phyloP scores from a whole-genome alignment of 169 alveolate genomes.

The Plasmodium sp. region DNA sequence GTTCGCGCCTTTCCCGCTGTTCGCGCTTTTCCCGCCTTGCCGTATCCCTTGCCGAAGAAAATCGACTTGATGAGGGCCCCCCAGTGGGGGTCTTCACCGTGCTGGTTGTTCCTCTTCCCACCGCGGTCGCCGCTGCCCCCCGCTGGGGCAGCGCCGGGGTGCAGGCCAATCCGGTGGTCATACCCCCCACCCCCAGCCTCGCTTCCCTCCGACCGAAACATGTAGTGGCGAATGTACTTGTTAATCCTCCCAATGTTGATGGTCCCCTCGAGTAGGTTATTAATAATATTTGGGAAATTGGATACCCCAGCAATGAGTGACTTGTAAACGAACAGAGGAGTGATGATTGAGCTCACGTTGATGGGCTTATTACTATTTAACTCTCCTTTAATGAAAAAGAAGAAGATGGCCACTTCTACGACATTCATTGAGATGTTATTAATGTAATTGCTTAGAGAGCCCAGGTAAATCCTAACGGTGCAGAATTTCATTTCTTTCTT shows the following conservation, averaged over 20 bases:
- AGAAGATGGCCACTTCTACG: constrained; percentile 51
- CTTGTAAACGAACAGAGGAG: constrained; percentile 57
- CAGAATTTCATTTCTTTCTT: constrained; percentile 43
- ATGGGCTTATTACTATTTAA: constrained; percentile 20
- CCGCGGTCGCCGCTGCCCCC: too few relatives aligned
- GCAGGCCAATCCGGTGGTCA: background rate
- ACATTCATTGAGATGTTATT: constrained; percentile 18
- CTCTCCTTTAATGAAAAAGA: constrained; percentile 20
- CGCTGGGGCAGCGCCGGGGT: background rate
- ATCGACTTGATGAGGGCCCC: background rate
- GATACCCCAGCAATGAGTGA: constrained; percentile 41
- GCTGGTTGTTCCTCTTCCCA: background rate
- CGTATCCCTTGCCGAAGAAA: background rate
- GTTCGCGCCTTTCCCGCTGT: too few relatives aligned
- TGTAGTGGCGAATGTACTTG: constrained; percentile 19
- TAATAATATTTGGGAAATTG: constrained; percentile 22
- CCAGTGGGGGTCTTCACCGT: background rate
- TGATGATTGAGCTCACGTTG: constrained; percentile 26
- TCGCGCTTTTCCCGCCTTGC: background rate
- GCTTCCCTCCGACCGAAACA: background rate
- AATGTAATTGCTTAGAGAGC: constrained; percentile 18
- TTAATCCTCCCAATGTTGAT: constrained; percentile 34
- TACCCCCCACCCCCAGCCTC: background rate
- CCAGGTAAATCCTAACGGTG: constrained; percentile 1
- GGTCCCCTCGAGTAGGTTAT: constrained; percentile 40